Base-by-base conservation (phyloP, 495 filamentous ascomycete species). In the Penicillium turbatum region DNA sequence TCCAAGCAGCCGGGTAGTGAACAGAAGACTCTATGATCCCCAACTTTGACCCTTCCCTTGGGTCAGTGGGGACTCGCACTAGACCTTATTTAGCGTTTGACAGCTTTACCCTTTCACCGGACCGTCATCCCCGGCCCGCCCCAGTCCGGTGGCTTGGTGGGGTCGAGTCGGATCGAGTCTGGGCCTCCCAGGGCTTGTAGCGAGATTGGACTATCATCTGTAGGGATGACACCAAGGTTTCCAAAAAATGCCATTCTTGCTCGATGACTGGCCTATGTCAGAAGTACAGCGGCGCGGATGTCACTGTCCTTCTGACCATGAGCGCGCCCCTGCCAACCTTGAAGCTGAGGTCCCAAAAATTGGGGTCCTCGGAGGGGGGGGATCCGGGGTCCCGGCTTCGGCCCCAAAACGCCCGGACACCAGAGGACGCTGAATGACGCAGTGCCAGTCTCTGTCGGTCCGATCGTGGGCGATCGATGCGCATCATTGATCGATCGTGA, bases 41-140 rank as follows among this genome's bases (percentile, higher is more conserved):
- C 54, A 56, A 60, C 56, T 51, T 55, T 57, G 56, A 54, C 62
- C 62, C 38, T 56, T 35, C 39, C 42, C 11, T 39, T 37, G 54
- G 48, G 48, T 13, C 11, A 35, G 49, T 37, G 56, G 52, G 29
- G 15, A 12, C 29, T 24, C 26, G 13, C 31, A 7, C 56, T 56
- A 56, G 35, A 17, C 57, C 44, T 0, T 5, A 47, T 37, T 24
- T 16, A 31, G 27, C 9, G 45, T 55, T 54, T 67, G 64, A 67
- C 64, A 67, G 64, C 59, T 49, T 62, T 67, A 62, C 49, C 49
- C 46, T 41, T 26, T 12, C n/a, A 12, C 59, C 64, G 64, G 64
- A 43, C 64, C 64, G 64, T 11, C 37, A 32, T 58, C 62, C 62
- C 56, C 64, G 63, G 38, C 45, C 62, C 59, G 62, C 56, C 43